Evolutionary conservation across 1,284 basidiomycete species (phyloP).

Genomic region (Microbotryum lychnidis-dioicae): DNA sequence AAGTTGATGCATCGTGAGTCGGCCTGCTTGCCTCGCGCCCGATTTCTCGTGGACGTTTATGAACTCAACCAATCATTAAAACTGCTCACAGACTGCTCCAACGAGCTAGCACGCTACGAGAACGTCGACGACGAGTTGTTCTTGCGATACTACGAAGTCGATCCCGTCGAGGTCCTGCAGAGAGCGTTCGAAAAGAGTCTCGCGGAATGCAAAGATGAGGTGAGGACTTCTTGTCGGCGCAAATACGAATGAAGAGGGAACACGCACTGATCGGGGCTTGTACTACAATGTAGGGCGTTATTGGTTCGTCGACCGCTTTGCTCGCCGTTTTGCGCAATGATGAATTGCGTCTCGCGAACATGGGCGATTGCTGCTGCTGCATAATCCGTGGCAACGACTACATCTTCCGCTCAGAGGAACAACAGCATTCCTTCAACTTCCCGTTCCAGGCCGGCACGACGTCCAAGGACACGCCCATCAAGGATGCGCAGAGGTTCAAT

Average conservation of each 20-base stretch:
- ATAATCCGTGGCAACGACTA: constrained; percentile 36
- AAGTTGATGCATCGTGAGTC: constrained; percentile 66
- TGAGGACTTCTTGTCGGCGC: constrained; percentile 27
- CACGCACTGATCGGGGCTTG: background rate
- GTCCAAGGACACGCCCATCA: constrained; percentile 57
- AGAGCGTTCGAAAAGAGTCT: constrained; percentile 50
- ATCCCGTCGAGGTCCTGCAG: constrained; percentile 53
- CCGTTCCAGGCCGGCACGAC: constrained; percentile 79
- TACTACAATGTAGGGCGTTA: constrained; percentile 43
- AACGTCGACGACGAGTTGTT: constrained; percentile 34
- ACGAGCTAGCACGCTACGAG: constrained; percentile 31
- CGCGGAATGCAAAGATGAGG: constrained; percentile 43
- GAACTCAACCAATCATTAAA: background rate
- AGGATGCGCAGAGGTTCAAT: constrained; percentile 62
- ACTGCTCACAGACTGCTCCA: constrained; percentile 28
- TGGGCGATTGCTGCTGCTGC: constrained; percentile 73
- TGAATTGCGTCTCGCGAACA: constrained; percentile 76
- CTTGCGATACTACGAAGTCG: constrained; percentile 37
- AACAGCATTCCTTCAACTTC: constrained; percentile 94
- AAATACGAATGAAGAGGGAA: background rate
- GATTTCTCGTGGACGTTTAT: background rate
- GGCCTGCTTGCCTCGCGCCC: background rate
- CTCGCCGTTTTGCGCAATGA: constrained; percentile 56
- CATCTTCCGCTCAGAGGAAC: constrained; percentile 81
- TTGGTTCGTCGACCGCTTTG: constrained; percentile 50